phyloP scores from a whole-genome alignment of 2,329 filamentous ascomycete species.

The Ophiostoma australiae region DNA sequence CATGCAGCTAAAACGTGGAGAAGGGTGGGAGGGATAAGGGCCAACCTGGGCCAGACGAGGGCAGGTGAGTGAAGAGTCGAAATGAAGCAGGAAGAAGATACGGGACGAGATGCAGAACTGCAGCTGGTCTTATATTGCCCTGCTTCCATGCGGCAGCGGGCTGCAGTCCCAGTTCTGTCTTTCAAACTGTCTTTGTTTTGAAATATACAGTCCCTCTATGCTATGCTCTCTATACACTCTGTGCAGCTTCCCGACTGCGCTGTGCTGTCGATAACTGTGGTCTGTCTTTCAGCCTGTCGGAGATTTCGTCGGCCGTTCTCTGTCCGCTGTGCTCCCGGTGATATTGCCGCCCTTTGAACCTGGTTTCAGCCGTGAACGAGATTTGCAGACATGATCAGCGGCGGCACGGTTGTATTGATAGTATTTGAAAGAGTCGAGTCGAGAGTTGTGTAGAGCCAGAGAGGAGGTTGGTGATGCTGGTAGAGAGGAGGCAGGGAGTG shows the following conservation, averaged over 20 bases:
- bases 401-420: not conserved
- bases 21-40: not conserved
- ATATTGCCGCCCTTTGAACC: not conserved
- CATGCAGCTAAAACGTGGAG: conserved; percentile 14
- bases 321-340: not conserved
- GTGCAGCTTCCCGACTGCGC: not conserved
- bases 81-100: not conserved
- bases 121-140: not conserved
- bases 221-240: not conserved
- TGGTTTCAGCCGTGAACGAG: conserved; percentile 11
- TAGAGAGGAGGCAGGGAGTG: not conserved
- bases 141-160: not conserved
- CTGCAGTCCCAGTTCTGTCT: not conserved
- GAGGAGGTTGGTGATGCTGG: not conserved
- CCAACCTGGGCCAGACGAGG: not conserved
- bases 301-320: not conserved
- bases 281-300: conserved; percentile 11
- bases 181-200: not conserved
- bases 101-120: conserved; percentile 7
- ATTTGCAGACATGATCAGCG: conserved; percentile 12
- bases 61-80: not conserved
- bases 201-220: not conserved
- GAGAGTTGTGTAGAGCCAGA: not conserved
- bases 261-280: not conserved
- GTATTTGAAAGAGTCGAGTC: not conserved